phyloP scores from a whole-genome alignment of 1,284 basidiomycete species.

The Phellopilus nigrolimitatus region DNA sequence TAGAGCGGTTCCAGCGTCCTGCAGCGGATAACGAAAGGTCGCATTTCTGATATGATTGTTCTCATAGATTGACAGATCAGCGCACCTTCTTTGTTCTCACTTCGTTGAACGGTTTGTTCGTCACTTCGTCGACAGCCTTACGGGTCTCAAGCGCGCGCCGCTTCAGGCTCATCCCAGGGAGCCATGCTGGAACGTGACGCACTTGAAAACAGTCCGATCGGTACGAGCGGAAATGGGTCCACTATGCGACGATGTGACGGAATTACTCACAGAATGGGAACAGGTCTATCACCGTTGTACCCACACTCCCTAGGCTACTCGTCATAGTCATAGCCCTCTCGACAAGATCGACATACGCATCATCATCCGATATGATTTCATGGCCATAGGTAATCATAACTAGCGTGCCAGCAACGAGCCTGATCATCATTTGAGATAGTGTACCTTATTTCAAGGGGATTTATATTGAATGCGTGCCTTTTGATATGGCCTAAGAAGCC shows the following conservation, averaged over 20 bases:
- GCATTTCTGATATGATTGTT: not conserved
- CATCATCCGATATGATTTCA: conserved; percentile 4
- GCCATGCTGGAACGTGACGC: conserved; percentile 13
- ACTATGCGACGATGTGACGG: no score
- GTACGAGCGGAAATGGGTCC: not conserved
- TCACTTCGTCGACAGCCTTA: not conserved
- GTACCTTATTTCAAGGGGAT: no score
- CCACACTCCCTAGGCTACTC: not conserved
- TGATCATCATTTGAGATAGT: no score
- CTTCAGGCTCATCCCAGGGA: conserved; percentile 13
- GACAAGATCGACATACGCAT: not conserved
- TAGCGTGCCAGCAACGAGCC: not conserved
- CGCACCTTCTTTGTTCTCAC: conserved; percentile 7
- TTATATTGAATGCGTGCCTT: conserved; percentile 24
- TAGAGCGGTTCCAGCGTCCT: conserved; percentile 9
- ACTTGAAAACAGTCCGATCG: not conserved
- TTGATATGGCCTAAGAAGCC: conserved; percentile 24
- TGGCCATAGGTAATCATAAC: conserved; percentile 10
- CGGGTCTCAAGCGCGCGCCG: conserved; percentile 5
- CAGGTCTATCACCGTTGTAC: conserved; percentile 7
- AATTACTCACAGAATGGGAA: conserved; percentile 13
- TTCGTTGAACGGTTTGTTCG: conserved; percentile 1
- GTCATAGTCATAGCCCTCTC: conserved; percentile 1
- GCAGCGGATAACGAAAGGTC: not conserved
- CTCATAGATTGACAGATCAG: not conserved